Conservation (phyloP, 2,329 filamentous ascomycete genomes). For the Cladosporium sp. region DNA sequence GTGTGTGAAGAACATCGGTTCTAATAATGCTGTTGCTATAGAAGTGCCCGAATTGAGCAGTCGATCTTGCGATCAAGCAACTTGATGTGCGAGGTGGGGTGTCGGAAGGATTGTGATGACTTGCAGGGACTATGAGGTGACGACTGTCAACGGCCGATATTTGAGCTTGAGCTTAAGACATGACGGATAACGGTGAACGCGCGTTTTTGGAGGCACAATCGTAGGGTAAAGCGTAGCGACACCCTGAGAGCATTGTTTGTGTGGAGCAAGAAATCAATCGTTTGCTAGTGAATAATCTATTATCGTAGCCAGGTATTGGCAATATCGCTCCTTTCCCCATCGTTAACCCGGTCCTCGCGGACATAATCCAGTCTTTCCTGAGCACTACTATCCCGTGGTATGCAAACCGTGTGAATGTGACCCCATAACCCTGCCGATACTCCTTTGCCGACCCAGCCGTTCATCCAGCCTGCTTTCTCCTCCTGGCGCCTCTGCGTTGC, state of each 20-base stretch:
- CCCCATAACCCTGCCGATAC: neutral
- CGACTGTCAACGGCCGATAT: neutral
- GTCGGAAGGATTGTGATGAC: neutral
- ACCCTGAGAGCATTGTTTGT: no score
- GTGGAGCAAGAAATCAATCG: no score
- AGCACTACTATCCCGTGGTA: neutral
- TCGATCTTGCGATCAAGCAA: neutral
- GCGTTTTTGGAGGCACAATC: no score
- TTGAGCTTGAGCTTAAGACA: neutral
- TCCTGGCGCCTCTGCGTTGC: neutral
- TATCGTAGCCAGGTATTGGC: neutral
- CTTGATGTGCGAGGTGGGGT: neutral
- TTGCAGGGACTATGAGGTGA: neutral
- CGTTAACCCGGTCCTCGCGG: neutral
- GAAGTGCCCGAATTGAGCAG: constrained; percentile 26
- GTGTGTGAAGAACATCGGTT: neutral
- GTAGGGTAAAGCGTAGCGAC: no score
- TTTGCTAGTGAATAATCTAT: no score
- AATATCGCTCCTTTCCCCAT: neutral
- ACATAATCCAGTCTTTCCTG: neutral
- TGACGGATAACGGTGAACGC: no score
- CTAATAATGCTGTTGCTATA: constrained; percentile 4
- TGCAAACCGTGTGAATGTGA: neutral
- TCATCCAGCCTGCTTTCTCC: neutral
- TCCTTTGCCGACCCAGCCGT: neutral